Conservation (phyloP, 1,284 basidiomycete species). For the Chalciporus piperatoides region DNA sequence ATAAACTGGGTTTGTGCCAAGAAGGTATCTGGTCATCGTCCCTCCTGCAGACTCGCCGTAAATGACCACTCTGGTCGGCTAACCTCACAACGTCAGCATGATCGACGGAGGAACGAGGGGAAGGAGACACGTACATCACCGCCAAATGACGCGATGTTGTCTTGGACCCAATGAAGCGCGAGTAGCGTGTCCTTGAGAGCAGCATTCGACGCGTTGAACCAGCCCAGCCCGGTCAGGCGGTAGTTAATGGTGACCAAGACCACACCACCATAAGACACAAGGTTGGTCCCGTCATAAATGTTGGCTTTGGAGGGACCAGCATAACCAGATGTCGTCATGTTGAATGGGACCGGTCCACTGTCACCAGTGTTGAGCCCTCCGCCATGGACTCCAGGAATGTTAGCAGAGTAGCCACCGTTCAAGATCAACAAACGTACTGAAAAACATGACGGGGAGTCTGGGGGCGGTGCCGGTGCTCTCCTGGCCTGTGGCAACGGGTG, state of each 20-base stretch:
- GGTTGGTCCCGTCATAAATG: conserved; percentile 19
- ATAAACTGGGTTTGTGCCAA: conserved; percentile 16
- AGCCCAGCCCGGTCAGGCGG: conserved; percentile 25
- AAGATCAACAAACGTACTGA: conserved; percentile 5
- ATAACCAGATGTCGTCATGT: conserved; percentile 17
- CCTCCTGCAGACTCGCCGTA: conserved; percentile 20
- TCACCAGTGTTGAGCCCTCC: conserved; percentile 15
- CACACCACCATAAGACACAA: conserved; percentile 23
- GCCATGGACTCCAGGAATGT: conserved; percentile 12
- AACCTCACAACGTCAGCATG: neutral
- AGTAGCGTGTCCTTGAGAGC: conserved; percentile 23
- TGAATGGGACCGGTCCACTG: conserved; percentile 16
- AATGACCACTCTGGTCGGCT: conserved; percentile 16
- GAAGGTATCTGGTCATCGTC: conserved; percentile 14
- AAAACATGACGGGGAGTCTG: conserved; percentile 21
- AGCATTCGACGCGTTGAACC: conserved; percentile 23
- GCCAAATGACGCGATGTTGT: conserved; percentile 28
- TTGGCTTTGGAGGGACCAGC: conserved; percentile 19
- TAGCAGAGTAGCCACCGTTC: neutral
- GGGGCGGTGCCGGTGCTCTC: neutral
- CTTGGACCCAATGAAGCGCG: conserved; percentile 31
- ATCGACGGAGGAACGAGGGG: neutral
- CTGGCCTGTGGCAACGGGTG: conserved; percentile 3
- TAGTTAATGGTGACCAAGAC: conserved; percentile 39
- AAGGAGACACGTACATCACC: conserved; percentile 13